phyloP scores from a whole-genome alignment of 306 rosid species.

The Corylus avellana region DNA sequence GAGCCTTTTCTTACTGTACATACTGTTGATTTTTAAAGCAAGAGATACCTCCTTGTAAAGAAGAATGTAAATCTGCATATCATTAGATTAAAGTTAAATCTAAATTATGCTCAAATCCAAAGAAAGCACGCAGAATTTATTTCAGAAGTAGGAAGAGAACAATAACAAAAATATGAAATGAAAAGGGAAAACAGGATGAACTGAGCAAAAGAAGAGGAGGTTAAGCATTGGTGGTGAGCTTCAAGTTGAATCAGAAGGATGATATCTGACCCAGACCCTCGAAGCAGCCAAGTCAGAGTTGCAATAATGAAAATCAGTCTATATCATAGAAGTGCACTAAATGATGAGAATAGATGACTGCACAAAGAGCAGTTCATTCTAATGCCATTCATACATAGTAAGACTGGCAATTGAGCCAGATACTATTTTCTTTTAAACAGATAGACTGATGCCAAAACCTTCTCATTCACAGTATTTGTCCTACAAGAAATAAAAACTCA shows the following conservation, averaged over 20 bases:
- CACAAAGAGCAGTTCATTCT: background rate
- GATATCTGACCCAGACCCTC: background rate
- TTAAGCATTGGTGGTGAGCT: no score
- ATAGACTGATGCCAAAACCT: background rate
- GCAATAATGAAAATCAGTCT: background rate
- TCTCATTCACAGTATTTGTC: background rate
- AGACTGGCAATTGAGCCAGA: background rate
- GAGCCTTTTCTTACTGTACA: slow-evolving; percentile 88
- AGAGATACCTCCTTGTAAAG: slow-evolving; percentile 97
- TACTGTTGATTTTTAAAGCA: slow-evolving; percentile 97
- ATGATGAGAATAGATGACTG: background rate
- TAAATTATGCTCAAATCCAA: background rate
- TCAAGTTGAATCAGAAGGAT: background rate
- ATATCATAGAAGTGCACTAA: background rate
- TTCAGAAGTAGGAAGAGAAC: background rate
- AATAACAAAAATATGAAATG: background rate
- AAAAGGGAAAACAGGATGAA: background rate
- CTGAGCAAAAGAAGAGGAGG: background rate
- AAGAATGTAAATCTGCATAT: slow-evolving; percentile 86
- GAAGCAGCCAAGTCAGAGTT: background rate
- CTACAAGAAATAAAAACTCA: background rate
- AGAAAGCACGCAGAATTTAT: background rate
- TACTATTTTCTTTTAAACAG: background rate
- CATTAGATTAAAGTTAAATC: background rate
- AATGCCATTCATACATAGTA: background rate